Evolutionary conservation across 352 stramenopile species (phyloP).

Genomic region (Phytopythium vexans): DNA sequence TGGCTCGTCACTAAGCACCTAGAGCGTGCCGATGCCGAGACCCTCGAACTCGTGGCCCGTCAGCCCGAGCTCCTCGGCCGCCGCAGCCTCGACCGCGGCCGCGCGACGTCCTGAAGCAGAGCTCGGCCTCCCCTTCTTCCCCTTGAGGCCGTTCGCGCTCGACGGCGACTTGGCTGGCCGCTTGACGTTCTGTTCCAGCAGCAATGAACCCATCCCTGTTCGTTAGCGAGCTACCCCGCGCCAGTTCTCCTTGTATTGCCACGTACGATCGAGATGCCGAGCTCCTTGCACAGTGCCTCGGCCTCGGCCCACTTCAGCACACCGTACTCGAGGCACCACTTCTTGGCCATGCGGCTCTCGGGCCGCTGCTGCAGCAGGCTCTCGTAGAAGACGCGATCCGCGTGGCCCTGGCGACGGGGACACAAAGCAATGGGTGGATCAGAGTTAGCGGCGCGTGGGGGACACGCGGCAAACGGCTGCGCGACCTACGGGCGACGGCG

Average conservation of each 20-base stretch:
- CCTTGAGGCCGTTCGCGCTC: slow-evolving; percentile 25
- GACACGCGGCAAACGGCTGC: not conserved
- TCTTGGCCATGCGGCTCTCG: slow-evolving; percentile 82
- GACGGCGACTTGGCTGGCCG: slow-evolving; percentile 40
- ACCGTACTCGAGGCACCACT: slow-evolving; percentile 90
- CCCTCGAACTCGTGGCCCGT: slow-evolving; percentile 49
- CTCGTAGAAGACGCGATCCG: slow-evolving; percentile 90
- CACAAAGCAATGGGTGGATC: not conserved
- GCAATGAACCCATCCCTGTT: slow-evolving; percentile 4
- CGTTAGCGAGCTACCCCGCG: too few species aligned
- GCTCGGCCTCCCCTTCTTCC: slow-evolving; percentile 22
- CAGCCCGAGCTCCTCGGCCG: slow-evolving; percentile 59
- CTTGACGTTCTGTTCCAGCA: slow-evolving; percentile 45
- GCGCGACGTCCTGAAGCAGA: slow-evolving; percentile 13
- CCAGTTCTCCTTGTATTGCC: not conserved
- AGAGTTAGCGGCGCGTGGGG: not conserved
- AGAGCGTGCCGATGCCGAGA: slow-evolving; percentile 62
- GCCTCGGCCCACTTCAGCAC: slow-evolving; percentile 86
- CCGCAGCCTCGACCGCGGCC: slow-evolving; percentile 35
- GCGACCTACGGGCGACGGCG: slow-evolving; percentile 64
- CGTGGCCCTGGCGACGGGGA: slow-evolving; percentile 54
- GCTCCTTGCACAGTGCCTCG: slow-evolving; percentile 71
- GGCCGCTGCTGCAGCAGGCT: slow-evolving; percentile 84
- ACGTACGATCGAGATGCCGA: slow-evolving; percentile 60
- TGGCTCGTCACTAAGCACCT: slow-evolving; percentile 3